Evolutionary conservation across 2,329 filamentous ascomycete genomes (phyloP).

Genomic region (Knufia fluminis): DNA sequence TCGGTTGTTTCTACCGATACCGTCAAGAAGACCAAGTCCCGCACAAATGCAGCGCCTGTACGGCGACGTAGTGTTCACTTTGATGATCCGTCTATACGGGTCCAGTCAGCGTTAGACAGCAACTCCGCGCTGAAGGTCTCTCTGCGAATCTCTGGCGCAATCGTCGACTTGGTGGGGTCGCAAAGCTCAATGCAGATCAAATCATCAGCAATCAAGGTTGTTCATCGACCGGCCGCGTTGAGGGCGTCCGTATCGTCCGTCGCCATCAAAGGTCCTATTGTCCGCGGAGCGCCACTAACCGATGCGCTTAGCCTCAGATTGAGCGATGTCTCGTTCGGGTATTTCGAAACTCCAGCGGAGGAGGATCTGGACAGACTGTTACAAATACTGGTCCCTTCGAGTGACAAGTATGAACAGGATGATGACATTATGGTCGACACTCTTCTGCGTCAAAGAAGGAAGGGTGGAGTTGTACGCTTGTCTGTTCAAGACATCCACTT

Average conservation of each 20-base stretch:
- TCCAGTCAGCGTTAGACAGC: conserved; percentile 11
- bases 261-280: conserved; percentile 59
- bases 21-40: conserved; percentile 23
- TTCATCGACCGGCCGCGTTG: conserved; percentile 63
- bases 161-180: conserved; percentile 67
- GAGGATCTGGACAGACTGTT: conserved; percentile 73
- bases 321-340: conserved; percentile 61
- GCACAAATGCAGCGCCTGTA: conserved; percentile 20
- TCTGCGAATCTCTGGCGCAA: conserved; percentile 64
- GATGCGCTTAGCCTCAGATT: conserved; percentile 57
- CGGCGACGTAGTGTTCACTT: conserved; percentile 48
- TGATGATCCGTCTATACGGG: conserved; percentile 30
- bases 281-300: conserved; percentile 32
- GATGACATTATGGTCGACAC: conserved; percentile 95
- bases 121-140: conserved; percentile 53
- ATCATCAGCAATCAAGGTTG: conserved; percentile 72
- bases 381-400: conserved; percentile 81
- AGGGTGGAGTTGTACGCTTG: conserved; percentile 71
- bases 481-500: conserved; percentile 57
- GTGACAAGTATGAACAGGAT: conserved; percentile 77
- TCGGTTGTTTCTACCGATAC: conserved; percentile 71
- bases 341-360: conserved; percentile 62
- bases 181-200: conserved; percentile 65
- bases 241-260: conserved; percentile 66
- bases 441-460: conserved; percentile 71